Evolutionary conservation across 2,329 filamentous ascomycete genomes (phyloP).

Genomic region (Fusarium anthophilum): DNA sequence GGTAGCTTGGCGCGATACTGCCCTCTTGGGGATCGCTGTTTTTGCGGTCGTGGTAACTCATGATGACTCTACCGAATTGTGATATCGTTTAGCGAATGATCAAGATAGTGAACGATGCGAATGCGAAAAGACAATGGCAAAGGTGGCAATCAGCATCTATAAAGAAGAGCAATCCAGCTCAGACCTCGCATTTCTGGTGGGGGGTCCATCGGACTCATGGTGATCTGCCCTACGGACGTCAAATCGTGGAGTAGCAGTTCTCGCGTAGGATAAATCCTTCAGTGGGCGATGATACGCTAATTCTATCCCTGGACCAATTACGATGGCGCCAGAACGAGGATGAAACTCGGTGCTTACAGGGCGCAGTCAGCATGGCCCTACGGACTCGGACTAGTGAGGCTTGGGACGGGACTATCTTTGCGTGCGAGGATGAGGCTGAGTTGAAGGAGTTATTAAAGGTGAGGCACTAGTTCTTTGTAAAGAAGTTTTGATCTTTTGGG

Average conservation of each 20-base stretch:
- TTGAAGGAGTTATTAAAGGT: fast-evolving
- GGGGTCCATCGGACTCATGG: slow-evolving; percentile 8
- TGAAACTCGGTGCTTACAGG: slow-evolving; percentile 20
- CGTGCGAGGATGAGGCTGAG: neutral
- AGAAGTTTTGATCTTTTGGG: fast-evolving
- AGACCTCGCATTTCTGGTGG: neutral
- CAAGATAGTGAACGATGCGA: neutral
- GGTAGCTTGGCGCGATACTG: neutral
- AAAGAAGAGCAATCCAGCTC: neutral
- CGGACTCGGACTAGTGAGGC: slow-evolving; percentile 11
- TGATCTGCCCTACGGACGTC: slow-evolving; percentile 4
- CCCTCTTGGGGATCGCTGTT: slow-evolving; percentile 1
- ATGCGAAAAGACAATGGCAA: neutral
- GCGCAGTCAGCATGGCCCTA: slow-evolving; percentile 11
- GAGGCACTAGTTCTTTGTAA: neutral
- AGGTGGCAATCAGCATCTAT: neutral
- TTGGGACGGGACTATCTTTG: neutral
- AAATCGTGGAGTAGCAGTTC: neutral
- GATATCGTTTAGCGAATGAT: neutral
- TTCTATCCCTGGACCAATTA: neutral
- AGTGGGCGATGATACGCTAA: neutral
- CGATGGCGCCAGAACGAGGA: fast-evolving
- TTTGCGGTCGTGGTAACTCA: slow-evolving; percentile 6
- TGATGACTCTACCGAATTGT: neutral
- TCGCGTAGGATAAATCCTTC: neutral